Conservation (phyloP, 768 basidiomycete species). For the Mycena olivaceomarginata region DNA sequence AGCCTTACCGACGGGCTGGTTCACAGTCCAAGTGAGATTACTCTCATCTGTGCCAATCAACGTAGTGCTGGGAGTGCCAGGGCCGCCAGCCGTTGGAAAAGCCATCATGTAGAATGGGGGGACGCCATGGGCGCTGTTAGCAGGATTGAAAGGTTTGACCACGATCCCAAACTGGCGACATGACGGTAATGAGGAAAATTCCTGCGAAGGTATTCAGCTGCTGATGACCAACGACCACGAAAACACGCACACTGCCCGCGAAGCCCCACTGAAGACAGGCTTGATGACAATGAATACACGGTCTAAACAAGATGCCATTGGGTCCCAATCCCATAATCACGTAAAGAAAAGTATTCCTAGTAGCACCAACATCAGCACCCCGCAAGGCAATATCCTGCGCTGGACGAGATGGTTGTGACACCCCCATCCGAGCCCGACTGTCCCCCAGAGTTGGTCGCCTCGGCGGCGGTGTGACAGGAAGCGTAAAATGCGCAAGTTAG, state of each 20-base stretch:
- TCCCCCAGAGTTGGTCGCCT: constrained; percentile 7
- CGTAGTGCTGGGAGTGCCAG: constrained; percentile 47
- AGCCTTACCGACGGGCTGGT: constrained; percentile 56
- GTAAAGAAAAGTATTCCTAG: constrained; percentile 7
- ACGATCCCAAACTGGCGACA: constrained; percentile 48
- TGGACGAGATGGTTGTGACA: background rate
- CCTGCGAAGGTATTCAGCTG: constrained; percentile 21
- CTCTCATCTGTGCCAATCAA: constrained; percentile 53
- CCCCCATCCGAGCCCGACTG: background rate
- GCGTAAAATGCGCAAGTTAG: constrained; percentile 9
- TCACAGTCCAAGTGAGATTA: constrained; percentile 57
- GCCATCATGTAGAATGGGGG: constrained; percentile 62
- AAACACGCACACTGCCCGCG: constrained; percentile 22
- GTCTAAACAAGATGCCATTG: constrained; percentile 4
- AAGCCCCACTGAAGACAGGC: constrained; percentile 44
- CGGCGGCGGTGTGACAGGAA: constrained; percentile 4
- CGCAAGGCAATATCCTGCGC: constrained; percentile 8
- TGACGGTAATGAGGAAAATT: constrained; percentile 45
- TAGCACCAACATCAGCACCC: background rate
- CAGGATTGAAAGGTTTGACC: constrained; percentile 47
- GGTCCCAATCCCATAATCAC: constrained; percentile 5
- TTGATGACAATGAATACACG: constrained; percentile 6
- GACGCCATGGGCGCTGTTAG: constrained; percentile 44
- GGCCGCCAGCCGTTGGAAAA: constrained; percentile 50
- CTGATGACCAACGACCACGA: background rate